Base-by-base conservation (phyloP, 495 filamentous ascomycete species). In the Bombardia bombarda region DNA sequence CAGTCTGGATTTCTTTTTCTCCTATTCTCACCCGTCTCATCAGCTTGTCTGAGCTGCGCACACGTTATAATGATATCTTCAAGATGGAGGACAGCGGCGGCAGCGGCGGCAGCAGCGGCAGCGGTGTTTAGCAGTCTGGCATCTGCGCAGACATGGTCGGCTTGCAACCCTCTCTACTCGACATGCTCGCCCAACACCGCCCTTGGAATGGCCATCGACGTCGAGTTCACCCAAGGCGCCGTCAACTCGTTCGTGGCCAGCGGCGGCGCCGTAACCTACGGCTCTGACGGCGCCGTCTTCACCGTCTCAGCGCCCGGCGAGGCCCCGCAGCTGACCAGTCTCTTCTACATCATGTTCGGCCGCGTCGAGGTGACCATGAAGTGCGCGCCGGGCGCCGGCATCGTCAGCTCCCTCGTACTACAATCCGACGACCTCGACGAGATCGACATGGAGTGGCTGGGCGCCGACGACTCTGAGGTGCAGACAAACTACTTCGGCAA, bases 401-500 rank as follows among this genome's bases (percentile, higher is more conserved):
- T 95, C 40, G 79, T 98, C 36, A 88, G 82, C 65, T 88, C 82
- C 39, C 71, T 92, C 20, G 86, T 96, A 10, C 66, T 98, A 43
- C 79, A 92, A 61, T 95, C 90, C 8, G 90, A 94, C 61, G 78
- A 82, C 47, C 77, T 95, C 10, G 92, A 98, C 62, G 92, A 98
- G 65, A 87, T 98, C 55, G 92, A 96, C 61, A 87, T 87, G 75
- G 84, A 88, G 57, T 88, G 83, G 83, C 63, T 87, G 12, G 83
- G 83, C 28, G 71, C 72, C 33, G 72, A 82, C 52, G 64, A 69
- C 41, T 72, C 53, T 38, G 61, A 80, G 40, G 84, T 93, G 12
- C 86, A 95, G 65, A 84, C 79, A 58, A 95, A 98, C 67, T 98
- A 89, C 69, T 98, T 90, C 57, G 84, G 86, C 58, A 93, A 95